phyloP scores from a whole-genome alignment of 129 eudicot species.

The Scalesia atractyloides region DNA sequence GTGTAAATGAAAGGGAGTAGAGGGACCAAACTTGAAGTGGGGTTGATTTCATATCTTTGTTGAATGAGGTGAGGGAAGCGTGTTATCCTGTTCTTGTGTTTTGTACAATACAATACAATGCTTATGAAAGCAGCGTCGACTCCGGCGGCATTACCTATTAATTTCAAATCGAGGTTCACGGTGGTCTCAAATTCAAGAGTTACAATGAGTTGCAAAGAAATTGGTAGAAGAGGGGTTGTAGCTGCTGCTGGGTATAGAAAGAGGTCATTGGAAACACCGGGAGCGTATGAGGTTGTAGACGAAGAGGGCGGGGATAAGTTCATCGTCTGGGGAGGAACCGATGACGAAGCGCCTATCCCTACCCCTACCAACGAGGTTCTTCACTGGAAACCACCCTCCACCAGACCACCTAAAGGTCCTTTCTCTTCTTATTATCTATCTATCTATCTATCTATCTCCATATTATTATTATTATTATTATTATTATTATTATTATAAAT shows the following conservation, averaged over 20 bases:
- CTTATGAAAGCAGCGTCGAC: no score
- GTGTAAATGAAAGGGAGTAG: no score
- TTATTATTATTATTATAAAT: no score
- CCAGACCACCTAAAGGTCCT: neutral
- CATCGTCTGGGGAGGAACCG: constrained; percentile 70
- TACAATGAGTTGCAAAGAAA: neutral
- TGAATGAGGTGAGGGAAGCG: no score
- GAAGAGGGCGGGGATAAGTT: constrained; percentile 63
- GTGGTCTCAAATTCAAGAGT: constrained; percentile 9
- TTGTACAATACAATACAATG: no score
- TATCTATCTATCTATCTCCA: no score
- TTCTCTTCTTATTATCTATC: no score
- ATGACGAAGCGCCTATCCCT: constrained; percentile 37
- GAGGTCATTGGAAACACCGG: constrained; percentile 56
- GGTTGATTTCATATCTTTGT: no score
- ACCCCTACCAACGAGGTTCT: constrained; percentile 51
- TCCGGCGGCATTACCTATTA: no score
- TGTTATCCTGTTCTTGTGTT: no score
- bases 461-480: no score
- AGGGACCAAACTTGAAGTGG: no score
- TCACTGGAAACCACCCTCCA: constrained; percentile 54
- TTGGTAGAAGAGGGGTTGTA: constrained; percentile 18
- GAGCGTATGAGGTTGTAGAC: constrained; percentile 75
- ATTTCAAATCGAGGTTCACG: constrained; percentile 30
- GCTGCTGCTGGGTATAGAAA: constrained; percentile 47